Conservation (phyloP, 306 rosid species). For the Lathyrus oleraceus region DNA sequence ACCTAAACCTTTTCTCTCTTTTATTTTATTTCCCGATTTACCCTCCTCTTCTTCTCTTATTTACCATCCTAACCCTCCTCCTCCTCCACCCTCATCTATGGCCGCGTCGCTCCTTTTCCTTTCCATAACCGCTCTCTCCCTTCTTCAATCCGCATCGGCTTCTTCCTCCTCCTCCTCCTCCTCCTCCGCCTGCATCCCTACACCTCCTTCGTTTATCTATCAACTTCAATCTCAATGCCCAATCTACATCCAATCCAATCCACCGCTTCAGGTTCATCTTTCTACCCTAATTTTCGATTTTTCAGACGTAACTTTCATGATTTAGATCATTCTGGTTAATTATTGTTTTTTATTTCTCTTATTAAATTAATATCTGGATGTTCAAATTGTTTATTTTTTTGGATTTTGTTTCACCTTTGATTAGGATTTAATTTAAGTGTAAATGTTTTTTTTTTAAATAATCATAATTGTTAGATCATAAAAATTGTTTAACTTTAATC, state of each 20-base stretch:
- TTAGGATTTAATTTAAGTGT: no score
- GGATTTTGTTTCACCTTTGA: slow-evolving; percentile 9
- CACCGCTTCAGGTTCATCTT: slow-evolving; percentile 59
- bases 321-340: not conserved
- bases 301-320: not conserved
- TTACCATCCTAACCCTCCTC: slow-evolving; percentile 23
- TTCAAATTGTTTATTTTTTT: not conserved
- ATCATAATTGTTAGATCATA: no score
- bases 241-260: slow-evolving; percentile 45
- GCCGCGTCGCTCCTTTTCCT: slow-evolving; percentile 41
- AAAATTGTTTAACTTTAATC: no score
- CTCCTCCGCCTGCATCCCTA: slow-evolving; percentile 42
- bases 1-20: not conserved
- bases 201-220: slow-evolving; percentile 45
- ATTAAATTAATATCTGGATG: not conserved
- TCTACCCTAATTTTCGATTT: not conserved
- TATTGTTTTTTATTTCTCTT: not conserved
- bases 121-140: slow-evolving; percentile 25
- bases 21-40: slow-evolving; percentile 28
- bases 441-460: no score
- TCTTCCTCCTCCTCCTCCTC: slow-evolving; percentile 27
- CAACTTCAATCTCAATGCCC: slow-evolving; percentile 75
- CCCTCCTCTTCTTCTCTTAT: slow-evolving; percentile 27
- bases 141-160: slow-evolving; percentile 39
- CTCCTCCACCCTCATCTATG: slow-evolving; percentile 39